Base-by-base conservation (phyloP, 345 rosid species). In the Firmiana major region DNA sequence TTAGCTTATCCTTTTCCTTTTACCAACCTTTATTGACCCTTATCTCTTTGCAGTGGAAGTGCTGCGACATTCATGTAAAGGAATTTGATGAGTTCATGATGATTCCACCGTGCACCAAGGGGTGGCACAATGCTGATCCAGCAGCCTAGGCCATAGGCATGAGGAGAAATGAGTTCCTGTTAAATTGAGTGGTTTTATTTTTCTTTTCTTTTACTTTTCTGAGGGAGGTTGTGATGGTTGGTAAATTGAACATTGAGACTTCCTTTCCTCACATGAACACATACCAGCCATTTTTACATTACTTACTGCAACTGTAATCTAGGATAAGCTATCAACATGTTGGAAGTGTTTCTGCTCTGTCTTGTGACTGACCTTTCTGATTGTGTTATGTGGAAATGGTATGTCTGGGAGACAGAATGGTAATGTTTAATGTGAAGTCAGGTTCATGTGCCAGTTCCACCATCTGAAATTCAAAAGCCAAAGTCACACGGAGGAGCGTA, bases 21-120 rank as follows among this genome's bases (percentile, higher is more conserved):
- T 9, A 3, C 67, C 58, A 38, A 3, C 17, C 15, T 55, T 19
- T 34, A 49, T 73, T 54, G 1, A 36, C 38, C 36, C 34, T 40
- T 5, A 43, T 53, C 6, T 51, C 31, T 78, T 85, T 82, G 80
- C 88, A 96, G 98, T 97, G 99, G 99, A 90, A 94, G 81, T 97
- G 99, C 84, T 94, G 99, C 49, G 89, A 91, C 76, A 79, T 90
- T 70, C 93, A 90, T 40, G 98, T 89, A 22, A 90, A 94, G 79
- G 99, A 97, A 84, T 97, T 97, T 26, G 98, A 97, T 49, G 99
- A 94, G 83, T 97, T 97, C 87, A 87, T 97, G 92, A 82, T 80
- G 60, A 94, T 94, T 81, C 92, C 97, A 13, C 95, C 99, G 0
- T 97, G 98, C 82, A 19, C 87, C 75, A 91, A 89, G 82, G 99